A percentile compares a stretch with the other conserved stretches of the same genome.
Conservation (phyloP, 1,139 yeast genomes). For the Taiozyma sp. region DNA sequence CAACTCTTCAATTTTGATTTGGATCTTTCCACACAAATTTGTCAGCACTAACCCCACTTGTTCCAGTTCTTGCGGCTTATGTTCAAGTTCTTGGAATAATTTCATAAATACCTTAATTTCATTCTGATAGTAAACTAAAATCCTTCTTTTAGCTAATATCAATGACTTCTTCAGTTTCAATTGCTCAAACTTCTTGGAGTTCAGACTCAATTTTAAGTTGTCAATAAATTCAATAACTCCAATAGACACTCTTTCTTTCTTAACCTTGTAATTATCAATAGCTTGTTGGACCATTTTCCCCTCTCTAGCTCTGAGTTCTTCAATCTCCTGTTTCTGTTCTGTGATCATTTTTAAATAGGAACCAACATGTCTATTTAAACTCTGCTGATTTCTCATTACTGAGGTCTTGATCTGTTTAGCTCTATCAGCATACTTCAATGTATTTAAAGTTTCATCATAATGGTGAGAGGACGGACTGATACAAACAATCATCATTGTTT, state of each 20-base stretch:
- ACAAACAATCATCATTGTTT: slow-evolving; percentile 94
- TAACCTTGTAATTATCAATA: slow-evolving; percentile 28
- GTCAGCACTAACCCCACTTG: slow-evolving; percentile 10
- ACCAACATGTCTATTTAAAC: slow-evolving; percentile 81
- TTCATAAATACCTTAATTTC: slow-evolving; percentile 31
- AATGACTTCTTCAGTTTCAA: slow-evolving; percentile 39
- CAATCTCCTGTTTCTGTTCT: slow-evolving; percentile 76
- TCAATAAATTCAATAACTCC: slow-evolving; percentile 39
- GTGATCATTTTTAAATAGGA: slow-evolving; percentile 83
- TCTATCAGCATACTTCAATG: slow-evolving; percentile 84
- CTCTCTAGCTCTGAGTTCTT: slow-evolving; percentile 59
- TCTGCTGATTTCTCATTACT: slow-evolving; percentile 68
- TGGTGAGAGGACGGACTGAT: slow-evolving; percentile 82
- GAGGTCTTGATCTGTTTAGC: slow-evolving; percentile 91
- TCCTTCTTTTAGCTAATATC: slow-evolving; percentile 52
- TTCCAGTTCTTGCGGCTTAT: slow-evolving; percentile 10
- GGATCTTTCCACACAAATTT: slow-evolving; percentile 22
- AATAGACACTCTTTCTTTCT: slow-evolving; percentile 34
- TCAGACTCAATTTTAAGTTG: slow-evolving; percentile 33
- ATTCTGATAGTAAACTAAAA: slow-evolving; percentile 40
- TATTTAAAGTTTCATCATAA: slow-evolving; percentile 88
- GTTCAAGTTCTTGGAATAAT: slow-evolving; percentile 9
- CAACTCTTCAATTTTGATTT: slow-evolving; percentile 41
- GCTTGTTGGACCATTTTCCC: slow-evolving; percentile 35
- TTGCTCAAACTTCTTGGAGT: slow-evolving; percentile 40